Evolutionary conservation across 345 rosid genomes (phyloP), one percentile per base, ranked within the genome.

Genomic region (Eucalyptus erythrocorys): DNA sequence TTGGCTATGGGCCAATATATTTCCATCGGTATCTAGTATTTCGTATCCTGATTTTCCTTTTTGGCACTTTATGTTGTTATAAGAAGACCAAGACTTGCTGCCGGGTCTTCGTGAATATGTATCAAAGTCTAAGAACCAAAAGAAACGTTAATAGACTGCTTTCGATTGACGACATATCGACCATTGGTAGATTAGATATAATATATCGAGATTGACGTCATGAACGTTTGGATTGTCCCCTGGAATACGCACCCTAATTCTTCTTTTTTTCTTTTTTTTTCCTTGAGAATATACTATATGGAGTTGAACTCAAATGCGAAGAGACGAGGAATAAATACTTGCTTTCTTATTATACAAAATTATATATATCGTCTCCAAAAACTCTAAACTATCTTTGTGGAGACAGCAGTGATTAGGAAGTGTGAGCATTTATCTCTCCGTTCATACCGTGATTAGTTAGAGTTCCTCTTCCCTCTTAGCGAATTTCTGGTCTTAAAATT

Each of bases 1-100:
- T 0, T 59, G 66, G 14, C 66, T 59, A 26, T 10, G 66, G 66
- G n/a, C 0, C n/a, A 59, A 27, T 27, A 26, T 26, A 8, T 59
- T 59, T 26, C n/a, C n/a, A 59, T 26, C 30, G 66, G n/a, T 59
- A 59, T 27, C 14, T 10, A 2, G 0, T 59, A 59, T 59, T 59
- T 59, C 14, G 15, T 59, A 59, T 27, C 66, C 66, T 59, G n/a
- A 59, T 59, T 59, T 59, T 59, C 30, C n/a, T 59, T 59, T 22
- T 8, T 9, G 22, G 59, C 27, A 55, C 12, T 55, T 22, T 55
- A 21, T 53, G 59, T 2, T 55, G 59, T 55, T 55, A 55, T 55
- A 26, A 59, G 32, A 59, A 59, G 66, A 59, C 66, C 66, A 27
- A 59, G 66, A 59, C 16, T 26, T 59, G 8, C 66, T 26, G 66